Evolutionary conservation across 805 yeast species (phyloP), one percentile per base, ranked within the genome.

Genomic region (Metschnikowia reukaufii): DNA sequence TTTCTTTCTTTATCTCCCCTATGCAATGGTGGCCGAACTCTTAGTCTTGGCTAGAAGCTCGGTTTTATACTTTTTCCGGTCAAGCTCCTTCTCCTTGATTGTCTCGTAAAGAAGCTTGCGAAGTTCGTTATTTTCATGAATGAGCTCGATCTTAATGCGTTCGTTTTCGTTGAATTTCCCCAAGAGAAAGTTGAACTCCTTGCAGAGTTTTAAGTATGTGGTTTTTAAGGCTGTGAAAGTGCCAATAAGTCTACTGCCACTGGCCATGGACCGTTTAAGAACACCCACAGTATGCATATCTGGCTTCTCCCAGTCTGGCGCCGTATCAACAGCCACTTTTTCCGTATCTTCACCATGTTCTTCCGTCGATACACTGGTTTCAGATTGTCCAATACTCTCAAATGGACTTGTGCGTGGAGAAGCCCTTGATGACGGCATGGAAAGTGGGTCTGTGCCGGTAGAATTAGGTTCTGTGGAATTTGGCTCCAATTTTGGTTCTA

Each of bases 161-260:
- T 68, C 73, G 49, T 67, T 68, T 40, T 67, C 70, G 47, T 67
- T 67, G 56, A 68, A 68, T 51, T 66, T 67, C 30, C 57, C 53
- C 49, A 68, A 58, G 17, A 68, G 52, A 48, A 61, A 67, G 47
- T 68, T 68, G 60, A 67, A 68, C 45, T 68, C 73, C 44, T 64
- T 66, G 52, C 73, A 68, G 42, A 68, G 62, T 51, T 68, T 67
- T 49, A 68, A 55, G 52, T 68, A 68, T 4, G 73, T 67, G 4
- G 63, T 55, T 43, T 64, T 64, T 41, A 68, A 59, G 2, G 67
- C 59, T 3, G 72, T 64, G 56, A 63, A 67, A 2, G 68, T 62
- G 4, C 65, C 61, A 19, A 64, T 56, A 32, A 66, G 54, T 39
- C 61, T 60, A 48, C 64, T 60, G 37, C 54, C 54, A 29, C 59